phyloP scores from a whole-genome alignment of 257 asterid genomes.

The Solanum neorickii region DNA sequence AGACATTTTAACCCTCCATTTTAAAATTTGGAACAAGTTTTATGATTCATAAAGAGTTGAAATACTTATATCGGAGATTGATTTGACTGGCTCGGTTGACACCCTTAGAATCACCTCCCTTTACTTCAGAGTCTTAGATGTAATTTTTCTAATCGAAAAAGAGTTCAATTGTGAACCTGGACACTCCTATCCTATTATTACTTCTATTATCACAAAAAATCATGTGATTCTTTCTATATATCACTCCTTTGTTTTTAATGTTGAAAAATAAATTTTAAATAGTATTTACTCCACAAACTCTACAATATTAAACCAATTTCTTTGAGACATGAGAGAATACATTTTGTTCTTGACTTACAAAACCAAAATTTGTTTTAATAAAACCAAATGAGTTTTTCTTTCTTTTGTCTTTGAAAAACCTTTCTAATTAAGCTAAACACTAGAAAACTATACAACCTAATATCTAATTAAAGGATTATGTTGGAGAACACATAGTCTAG shows the following conservation, averaged over 20 bases:
- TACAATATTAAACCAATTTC: not conserved
- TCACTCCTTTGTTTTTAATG: not conserved
- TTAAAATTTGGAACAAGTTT: no score
- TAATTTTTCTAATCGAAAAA: no score
- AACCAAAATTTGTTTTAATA: not conserved
- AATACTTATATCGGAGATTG: no score
- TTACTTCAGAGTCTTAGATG: not conserved
- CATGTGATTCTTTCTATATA: not conserved
- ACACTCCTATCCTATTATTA: no score
- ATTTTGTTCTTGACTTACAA: not conserved
- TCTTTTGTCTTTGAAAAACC: not conserved
- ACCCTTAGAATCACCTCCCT: not conserved
- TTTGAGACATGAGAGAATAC: not conserved
- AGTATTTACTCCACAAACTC: not conserved
- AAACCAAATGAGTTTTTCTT: not conserved
- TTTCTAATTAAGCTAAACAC: not conserved
- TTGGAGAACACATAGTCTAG: not conserved
- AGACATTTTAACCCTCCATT: no score
- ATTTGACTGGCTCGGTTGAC: no score
- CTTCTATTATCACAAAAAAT: not conserved
- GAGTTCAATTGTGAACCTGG: no score
- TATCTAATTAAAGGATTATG: not conserved
- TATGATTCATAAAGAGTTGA: no score
- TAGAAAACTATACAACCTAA: not conserved
- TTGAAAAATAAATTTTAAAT: no score